Base-by-base conservation (phyloP, 2,329 filamentous ascomycete species). In the Pyricularia sp. region DNA sequence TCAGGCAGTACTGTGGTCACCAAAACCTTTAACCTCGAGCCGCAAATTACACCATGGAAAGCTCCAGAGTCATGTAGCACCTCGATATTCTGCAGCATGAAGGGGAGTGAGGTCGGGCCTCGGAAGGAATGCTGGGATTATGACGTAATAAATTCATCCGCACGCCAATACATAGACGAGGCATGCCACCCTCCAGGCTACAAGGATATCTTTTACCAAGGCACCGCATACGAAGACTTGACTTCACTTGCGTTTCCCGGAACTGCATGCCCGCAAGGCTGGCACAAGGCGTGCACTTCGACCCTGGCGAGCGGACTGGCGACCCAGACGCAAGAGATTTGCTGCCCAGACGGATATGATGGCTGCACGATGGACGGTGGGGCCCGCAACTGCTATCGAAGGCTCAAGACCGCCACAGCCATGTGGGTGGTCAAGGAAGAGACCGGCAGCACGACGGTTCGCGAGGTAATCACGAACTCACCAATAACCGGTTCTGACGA, bases 11-110 rank as follows among this genome's bases (percentile, higher is more conserved):
- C 22, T 30, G 13, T 60, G 10, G 12, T 30, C n/a, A 64, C 55
- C 22, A 33, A 59, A 24, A 49, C 55, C 5, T 64, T 44, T 16
- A 22, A 19, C 6, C 33, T 64, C 7, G n/a, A 2, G 22, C 44
- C 12, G 57, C 66, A 65, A 67, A 67, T 13, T 66, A 67, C 44
- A 33, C 64, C 44, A 33, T 28, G 16, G 55, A 63, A 44, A 61
- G 19, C 24, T 24, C 63, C 60, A 28, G 9, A 62, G 8, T 63
- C 63, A 31, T 64, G 63, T 30, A 64, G 30, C 30, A 13, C 30
- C 4, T 33, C 53, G 1, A 33, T 64, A 28, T 44, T 64, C 22
- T 64, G 63, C 55, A 40, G 53, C 24, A 60, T 30, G 13, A 44
- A 44, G 28, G 53, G 10, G n/a, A 35, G 40, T 35, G 31, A 59